Conservation (phyloP, 495 filamentous ascomycete species). For the Lindgomyces ingoldianus region DNA sequence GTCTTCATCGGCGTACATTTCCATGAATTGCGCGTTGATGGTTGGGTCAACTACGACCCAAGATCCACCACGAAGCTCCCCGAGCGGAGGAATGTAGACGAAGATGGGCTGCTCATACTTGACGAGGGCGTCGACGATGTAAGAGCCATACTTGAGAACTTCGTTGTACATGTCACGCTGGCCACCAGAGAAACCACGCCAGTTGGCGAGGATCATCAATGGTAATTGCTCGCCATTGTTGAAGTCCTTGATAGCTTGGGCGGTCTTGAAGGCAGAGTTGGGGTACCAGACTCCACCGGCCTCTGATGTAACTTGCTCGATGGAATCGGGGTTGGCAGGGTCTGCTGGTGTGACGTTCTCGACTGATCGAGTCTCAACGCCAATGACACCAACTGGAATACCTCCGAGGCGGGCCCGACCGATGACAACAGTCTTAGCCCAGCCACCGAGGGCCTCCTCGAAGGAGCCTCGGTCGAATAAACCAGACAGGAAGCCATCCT, state of each 20-base stretch:
- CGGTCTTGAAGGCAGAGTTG: constrained; percentile 99
- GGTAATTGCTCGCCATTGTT: constrained; percentile 98
- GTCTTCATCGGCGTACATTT: constrained; percentile 99
- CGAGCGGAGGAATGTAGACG: constrained; percentile 95
- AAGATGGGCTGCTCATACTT: constrained; percentile 98
- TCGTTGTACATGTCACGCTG: constrained; percentile 99
- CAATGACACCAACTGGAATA: constrained; percentile 98
- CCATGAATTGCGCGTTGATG: constrained; percentile 94
- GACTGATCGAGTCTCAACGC: constrained; percentile 89
- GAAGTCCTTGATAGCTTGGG: constrained; percentile 97
- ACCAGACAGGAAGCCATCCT: constrained; percentile 83
- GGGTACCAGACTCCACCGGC: constrained; percentile 99
- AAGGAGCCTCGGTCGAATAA: constrained; percentile 97
- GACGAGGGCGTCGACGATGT: constrained; percentile 97
- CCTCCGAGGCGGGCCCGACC: constrained; percentile 95
- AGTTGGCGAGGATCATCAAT: constrained; percentile 98
- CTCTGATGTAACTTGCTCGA: constrained; percentile 88
- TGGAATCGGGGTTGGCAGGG: constrained; percentile 96
- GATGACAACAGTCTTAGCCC: constrained; percentile 95
- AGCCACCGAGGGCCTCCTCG: constrained; percentile 93
- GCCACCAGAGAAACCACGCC: constrained; percentile 98
- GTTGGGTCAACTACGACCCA: constrained; percentile 99
- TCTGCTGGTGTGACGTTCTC: constrained; percentile 98
- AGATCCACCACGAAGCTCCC: constrained; percentile 96
- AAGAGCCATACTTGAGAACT: constrained; percentile 97